Evolutionary conservation across 768 basidiomycete genomes (phyloP), one percentile per base, ranked within the genome.

Genomic region (Mrakia gelida): DNA sequence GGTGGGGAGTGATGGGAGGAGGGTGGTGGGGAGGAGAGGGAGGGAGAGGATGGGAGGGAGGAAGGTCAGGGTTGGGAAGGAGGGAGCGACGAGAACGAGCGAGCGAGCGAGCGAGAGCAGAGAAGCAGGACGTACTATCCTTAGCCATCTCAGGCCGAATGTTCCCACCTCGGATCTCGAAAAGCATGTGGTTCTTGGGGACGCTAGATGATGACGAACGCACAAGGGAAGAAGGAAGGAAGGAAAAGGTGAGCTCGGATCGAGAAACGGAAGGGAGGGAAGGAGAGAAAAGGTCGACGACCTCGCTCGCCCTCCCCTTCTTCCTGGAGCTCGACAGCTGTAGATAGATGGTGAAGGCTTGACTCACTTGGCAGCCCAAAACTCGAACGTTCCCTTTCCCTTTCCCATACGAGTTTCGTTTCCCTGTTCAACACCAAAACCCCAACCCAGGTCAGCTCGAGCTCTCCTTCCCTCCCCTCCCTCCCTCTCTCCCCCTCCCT

Each of bases 391-490:
- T 67, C 97, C 97, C 85, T 99, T 99, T 78, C 97, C 97, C 86
- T 98, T 98, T 72, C 97, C 97, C 97, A 98, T 98, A 88, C 97
- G 92, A 8, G 94, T 95, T 85, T 98, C 95, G 81, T 97, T 98
- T 75, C 97, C 96, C 77, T 78, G 49, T 2, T 11, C 16, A n/a
- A 49, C 59, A 32, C 30, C 45, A 80, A 16, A 34, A 11, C 16
- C 10, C 13, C 62, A 61, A 62, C 7, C 54, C 23, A 75, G 23
- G 49, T 70, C 67, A 70, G 67, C 67, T 32, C 30, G 11, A 18
- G 32, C 63, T 18, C 63, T 32, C 18, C 30, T 38, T 65, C 63
- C 30, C 28, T 54, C 18, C 9, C 54, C 9, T 59, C 45, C 30
- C 23, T 32, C 13, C 13, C 45, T 13, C 45, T 10, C 11, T 52